A percentile compares a stretch with the other conserved stretches of the same genome.
These are phyloP conservation scores for Colletotrichum lini DNA, from an alignment of 2,329 filamentous ascomycete species.

Conservation along the genomic window DNA sequence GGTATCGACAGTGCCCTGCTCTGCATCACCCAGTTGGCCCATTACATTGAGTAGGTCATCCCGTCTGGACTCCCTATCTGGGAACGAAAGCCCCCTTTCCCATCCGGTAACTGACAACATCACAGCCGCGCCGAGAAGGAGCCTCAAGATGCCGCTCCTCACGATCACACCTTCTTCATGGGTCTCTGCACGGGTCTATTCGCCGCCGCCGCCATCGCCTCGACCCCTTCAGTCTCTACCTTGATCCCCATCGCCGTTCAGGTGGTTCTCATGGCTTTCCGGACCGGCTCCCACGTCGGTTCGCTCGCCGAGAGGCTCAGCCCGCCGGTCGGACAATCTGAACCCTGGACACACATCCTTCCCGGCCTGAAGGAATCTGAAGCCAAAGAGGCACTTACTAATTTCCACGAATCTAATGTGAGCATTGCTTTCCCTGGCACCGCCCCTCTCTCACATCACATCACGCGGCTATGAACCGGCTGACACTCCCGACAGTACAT, in stretches of 20 bases:
- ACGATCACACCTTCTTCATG: slow-evolving; percentile 68
- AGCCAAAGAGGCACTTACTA: slow-evolving; percentile 64
- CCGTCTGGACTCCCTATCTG: not conserved
- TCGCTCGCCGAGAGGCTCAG: slow-evolving; percentile 63
- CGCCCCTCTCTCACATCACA: slow-evolving; percentile 31
- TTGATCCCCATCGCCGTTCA: slow-evolving; percentile 75
- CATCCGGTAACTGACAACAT: slow-evolving; percentile 48
- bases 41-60: slow-evolving; percentile 75
- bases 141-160: slow-evolving; percentile 65
- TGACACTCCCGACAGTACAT: slow-evolving; percentile 52
- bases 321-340: slow-evolving; percentile 59
- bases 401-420: slow-evolving; percentile 72
- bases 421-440: slow-evolving; percentile 41
- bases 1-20: slow-evolving; percentile 76
- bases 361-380: slow-evolving; percentile 67
- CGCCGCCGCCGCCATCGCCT: slow-evolving; percentile 77
- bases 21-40: slow-evolving; percentile 75
- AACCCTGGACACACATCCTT: slow-evolving; percentile 78
- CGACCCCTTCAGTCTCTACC: slow-evolving; percentile 72
- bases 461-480: not conserved
- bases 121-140: slow-evolving; percentile 67
- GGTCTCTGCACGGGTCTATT: slow-evolving; percentile 80
- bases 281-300: slow-evolving; percentile 71
- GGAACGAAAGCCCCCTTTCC: not conserved
- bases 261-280: slow-evolving; percentile 76